phyloP scores from a whole-genome alignment of 2,329 filamentous ascomycete species.

The Lachnellula hyalina region DNA sequence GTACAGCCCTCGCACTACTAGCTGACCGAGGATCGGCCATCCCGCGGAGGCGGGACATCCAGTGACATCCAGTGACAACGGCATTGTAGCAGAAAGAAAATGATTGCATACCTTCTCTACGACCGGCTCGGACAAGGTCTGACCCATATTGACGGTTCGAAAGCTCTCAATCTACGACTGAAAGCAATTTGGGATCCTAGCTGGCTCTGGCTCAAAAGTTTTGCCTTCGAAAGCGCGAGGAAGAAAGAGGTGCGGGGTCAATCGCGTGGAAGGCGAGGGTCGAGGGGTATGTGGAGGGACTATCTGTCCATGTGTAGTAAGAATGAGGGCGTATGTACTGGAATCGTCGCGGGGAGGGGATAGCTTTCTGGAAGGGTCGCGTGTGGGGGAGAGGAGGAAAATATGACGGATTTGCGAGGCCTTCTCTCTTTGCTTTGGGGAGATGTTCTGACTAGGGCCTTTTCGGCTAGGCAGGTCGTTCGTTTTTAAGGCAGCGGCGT shows the following conservation, averaged over 20 bases:
- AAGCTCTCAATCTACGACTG: constrained; percentile 25
- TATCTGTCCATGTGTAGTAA: constrained; percentile 22
- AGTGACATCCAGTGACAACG: constrained; percentile 1
- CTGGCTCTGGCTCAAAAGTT: neutral
- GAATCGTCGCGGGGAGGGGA: constrained; percentile 4
- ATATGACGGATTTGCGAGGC: neutral
- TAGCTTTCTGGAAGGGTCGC: constrained; percentile 5
- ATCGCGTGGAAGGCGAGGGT: constrained; percentile 11
- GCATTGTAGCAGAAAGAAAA: constrained; percentile 2
- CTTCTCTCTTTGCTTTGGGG: too few species aligned
- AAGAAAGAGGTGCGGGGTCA: constrained; percentile 25
- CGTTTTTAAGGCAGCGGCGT: neutral
- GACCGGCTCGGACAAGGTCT: constrained; percentile 98
- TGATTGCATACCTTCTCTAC: constrained; percentile 82
- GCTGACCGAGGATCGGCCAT: neutral
- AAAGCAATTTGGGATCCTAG: constrained; percentile 9
- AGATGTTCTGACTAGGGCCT: neutral
- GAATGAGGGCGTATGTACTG: neutral
- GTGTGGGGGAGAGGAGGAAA: constrained; percentile 6
- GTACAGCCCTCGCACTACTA: neutral
- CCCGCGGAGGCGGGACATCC: neutral
- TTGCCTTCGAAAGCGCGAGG: constrained; percentile 17
- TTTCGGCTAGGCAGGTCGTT: neutral
- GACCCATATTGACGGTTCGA: constrained; percentile 64
- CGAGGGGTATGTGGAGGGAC: constrained; percentile 5